These are phyloP conservation scores for Camellia granthamiana DNA, from an alignment of 148 eudicot species.

Conservation along the genomic window DNA sequence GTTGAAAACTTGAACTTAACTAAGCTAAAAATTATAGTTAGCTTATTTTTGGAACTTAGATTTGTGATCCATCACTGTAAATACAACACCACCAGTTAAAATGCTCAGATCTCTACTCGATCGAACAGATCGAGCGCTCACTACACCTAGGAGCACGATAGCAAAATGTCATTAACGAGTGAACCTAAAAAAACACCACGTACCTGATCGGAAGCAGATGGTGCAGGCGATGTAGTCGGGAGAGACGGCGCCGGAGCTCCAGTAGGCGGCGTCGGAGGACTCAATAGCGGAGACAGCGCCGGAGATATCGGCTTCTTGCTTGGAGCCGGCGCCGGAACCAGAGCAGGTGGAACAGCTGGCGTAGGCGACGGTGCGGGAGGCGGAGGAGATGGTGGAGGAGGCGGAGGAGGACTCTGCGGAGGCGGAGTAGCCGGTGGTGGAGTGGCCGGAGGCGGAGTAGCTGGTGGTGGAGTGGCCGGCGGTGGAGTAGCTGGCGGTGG, in stretches of 20 bases:
- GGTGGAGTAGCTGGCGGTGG: slow-evolving; percentile 13
- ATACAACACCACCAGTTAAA: not conserved
- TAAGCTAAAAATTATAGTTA: not conserved
- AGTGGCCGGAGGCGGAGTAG: not conserved
- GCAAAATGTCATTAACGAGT: not conserved
- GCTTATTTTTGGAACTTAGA: too few species aligned
- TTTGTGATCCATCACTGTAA: not conserved
- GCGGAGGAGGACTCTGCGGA: slow-evolving; percentile 17
- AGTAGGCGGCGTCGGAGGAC: slow-evolving; percentile 33
- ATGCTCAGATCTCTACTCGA: slow-evolving; percentile 1
- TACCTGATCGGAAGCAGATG: slow-evolving; percentile 45
- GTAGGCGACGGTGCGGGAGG: slow-evolving; percentile 22
- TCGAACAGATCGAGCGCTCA: not conserved
- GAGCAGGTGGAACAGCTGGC: slow-evolving; percentile 24
- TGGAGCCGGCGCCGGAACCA: slow-evolving; percentile 19
- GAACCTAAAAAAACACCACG: not conserved
- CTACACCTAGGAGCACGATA: not conserved
- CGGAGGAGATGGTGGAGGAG: slow-evolving; percentile 22
- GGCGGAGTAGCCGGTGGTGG: slow-evolving; percentile 28
- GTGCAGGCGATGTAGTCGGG: slow-evolving; percentile 29
- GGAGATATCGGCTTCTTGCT: slow-evolving; percentile 4
- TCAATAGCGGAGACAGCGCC: slow-evolving; percentile 13
- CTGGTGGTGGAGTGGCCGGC: slow-evolving; percentile 3
- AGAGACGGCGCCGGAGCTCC: slow-evolving; percentile 26
- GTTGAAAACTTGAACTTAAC: not conserved